Conservation (phyloP, 257 asterid species). For the Solanum bukasovii region DNA sequence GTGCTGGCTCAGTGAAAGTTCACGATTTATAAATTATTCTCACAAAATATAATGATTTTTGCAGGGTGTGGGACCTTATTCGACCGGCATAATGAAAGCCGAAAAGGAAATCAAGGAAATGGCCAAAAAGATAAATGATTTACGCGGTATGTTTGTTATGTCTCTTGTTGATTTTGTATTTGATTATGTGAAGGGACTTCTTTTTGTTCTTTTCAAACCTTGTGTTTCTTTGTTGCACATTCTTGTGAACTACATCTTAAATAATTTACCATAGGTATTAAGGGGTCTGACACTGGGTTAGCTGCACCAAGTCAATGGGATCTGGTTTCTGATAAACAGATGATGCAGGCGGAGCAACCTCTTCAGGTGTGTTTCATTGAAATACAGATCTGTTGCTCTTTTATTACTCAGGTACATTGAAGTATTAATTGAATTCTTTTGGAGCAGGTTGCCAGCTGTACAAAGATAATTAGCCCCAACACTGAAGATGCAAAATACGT, state of each 20-base stretch:
- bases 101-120: constrained; percentile 89
- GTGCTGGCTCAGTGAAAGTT: neutral
- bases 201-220: neutral
- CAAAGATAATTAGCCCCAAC: constrained; percentile 80
- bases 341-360: constrained; percentile 99
- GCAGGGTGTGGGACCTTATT: constrained; percentile 90
- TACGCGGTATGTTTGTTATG: constrained; percentile 55
- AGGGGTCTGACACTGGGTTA: constrained; percentile 91
- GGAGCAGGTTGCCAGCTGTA: constrained; percentile 78
- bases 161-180: neutral
- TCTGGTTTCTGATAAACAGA: constrained; percentile 95
- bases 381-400: neutral
- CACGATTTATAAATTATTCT: neutral
- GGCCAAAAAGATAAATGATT: constrained; percentile 83
- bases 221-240: neutral
- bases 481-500: constrained; percentile 72
- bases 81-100: constrained; percentile 61
- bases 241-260: neutral
- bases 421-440: neutral
- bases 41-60: neutral
- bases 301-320: constrained; percentile 99
- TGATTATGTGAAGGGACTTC: neutral
- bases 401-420: neutral
- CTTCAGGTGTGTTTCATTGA: constrained; percentile 49
- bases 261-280: constrained; percentile 44